Evolutionary conservation across 2,329 filamentous ascomycete genomes (phyloP), one percentile per base, ranked within the genome.

Genomic region (Neoscytalidium dimidiatum): DNA sequence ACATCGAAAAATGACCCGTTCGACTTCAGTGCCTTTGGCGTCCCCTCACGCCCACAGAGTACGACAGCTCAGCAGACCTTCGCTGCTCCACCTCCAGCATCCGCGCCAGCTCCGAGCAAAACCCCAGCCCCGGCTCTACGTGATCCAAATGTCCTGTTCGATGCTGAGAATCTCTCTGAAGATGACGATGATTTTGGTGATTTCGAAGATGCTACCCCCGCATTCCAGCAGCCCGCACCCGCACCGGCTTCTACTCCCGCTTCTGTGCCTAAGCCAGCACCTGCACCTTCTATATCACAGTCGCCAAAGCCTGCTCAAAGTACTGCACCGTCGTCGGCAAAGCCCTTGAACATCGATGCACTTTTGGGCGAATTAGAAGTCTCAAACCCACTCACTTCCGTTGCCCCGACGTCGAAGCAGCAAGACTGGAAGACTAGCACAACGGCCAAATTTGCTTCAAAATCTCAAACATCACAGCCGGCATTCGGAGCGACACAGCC

Each of bases 71-170:
- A 49, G 19, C 62, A 33, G 14, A 48, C 14, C 4, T 14, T 58
- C 11, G 35, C 62, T 8, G n/a, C 41, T 8, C 48, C 48, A 23
- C 48, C 23, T 6, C 17, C 44, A 38, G 26, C 33, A 28, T 13
- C 52, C 11, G 52, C 46, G 8, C 46, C n/a, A 9, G 48, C 33
- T 8, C 41, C 41, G 33, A 64, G 62, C 44, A 60, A 51, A 21
- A 23, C 56, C 8, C 7, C 63, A n/a, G 17, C 63, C 33, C 35
- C 73, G n/a, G 17, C 63, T 29, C 35, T 72, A 33, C 64, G 70
- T 19, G 75, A 79, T 67, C 71, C 76, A 3, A 78, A 73, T 64
- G 76, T 79, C 3, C 67, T 79, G 2, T 79, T 79, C 64, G 77
- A 79, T 67, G 77, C 73, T 48, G 75, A 77, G 61, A 76, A 79